Conservation (phyloP, 306 rosid species). For the Rosa rugosa region DNA sequence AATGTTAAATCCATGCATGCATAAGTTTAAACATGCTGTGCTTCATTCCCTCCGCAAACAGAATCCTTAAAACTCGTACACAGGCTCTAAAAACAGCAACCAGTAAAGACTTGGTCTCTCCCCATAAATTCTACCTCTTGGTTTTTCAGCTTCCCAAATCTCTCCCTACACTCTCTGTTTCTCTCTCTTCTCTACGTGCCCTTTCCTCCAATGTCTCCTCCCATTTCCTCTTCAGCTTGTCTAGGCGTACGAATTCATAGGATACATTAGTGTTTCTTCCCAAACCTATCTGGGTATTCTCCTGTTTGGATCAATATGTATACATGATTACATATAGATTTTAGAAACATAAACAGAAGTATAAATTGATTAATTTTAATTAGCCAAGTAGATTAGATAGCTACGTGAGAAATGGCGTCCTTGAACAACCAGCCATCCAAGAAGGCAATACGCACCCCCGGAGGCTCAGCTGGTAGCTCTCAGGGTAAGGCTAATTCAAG, state of each 20-base stretch:
- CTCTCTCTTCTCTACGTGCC: neutral
- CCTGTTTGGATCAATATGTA: neutral
- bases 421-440: slow-evolving; percentile 52
- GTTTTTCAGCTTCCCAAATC: slow-evolving; percentile 5
- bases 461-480: slow-evolving; percentile 42
- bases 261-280: neutral
- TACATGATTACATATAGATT: neutral
- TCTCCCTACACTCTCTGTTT: neutral
- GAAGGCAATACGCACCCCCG: slow-evolving; percentile 47
- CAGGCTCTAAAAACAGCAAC: slow-evolving; percentile 8
- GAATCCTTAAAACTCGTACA: slow-evolving; percentile 44
- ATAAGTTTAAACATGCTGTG: neutral
- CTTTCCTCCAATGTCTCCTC: slow-evolving; percentile 3
- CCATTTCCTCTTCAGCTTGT: slow-evolving; percentile 8
- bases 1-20: neutral
- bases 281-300: slow-evolving; percentile 11
- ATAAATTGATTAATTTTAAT: neutral
- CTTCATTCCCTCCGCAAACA: slow-evolving; percentile 33
- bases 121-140: neutral
- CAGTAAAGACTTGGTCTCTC: slow-evolving; percentile 3
- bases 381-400: neutral
- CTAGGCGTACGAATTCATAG: slow-evolving; percentile 4
- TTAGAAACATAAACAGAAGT: neutral
- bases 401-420: slow-evolving; percentile 50
- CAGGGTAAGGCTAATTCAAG: slow-evolving; percentile 34